Evolutionary conservation across 2,329 filamentous ascomycete species (phyloP).

Genomic region (Beauveria pseudobassiana): DNA sequence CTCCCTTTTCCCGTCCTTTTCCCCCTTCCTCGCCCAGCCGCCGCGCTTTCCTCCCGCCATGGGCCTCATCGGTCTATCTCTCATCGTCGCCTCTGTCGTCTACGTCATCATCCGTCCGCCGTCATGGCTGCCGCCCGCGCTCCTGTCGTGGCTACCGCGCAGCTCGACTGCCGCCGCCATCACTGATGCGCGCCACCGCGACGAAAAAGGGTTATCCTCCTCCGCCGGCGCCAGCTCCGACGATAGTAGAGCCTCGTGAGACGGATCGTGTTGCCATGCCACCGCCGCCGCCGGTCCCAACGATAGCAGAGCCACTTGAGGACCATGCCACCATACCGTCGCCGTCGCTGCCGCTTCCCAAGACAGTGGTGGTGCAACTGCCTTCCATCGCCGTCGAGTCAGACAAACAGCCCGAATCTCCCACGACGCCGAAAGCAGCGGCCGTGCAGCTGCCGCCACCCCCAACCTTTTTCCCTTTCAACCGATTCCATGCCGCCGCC

Average conservation of each 20-base stretch:
- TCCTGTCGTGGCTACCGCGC: constrained; percentile 12
- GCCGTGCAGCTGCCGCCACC: constrained; percentile 39
- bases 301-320: not conserved
- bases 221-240: constrained; percentile 8
- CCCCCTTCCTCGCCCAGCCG: not conserved
- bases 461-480: constrained; percentile 39
- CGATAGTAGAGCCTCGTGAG: constrained; percentile 2
- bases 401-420: not conserved
- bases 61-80: constrained; percentile 52
- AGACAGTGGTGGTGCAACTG: constrained; percentile 18
- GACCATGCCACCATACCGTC: constrained; percentile 26
- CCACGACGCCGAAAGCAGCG: constrained; percentile 18
- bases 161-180: not conserved
- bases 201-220: not conserved
- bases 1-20: not conserved
- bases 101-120: constrained; percentile 48
- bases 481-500: constrained; percentile 13
- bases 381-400: constrained; percentile 15
- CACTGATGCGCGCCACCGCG: not conserved
- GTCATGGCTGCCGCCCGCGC: constrained; percentile 32
- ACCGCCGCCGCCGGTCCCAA: constrained; percentile 3
- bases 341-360: constrained; percentile 28
- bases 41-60: constrained; percentile 26
- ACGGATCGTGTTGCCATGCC: constrained; percentile 24
- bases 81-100: constrained; percentile 54